Evolutionary conservation across 305 asterid genomes (phyloP), one percentile per base, ranked within the genome.

Genomic region (Solanum hybrid): DNA sequence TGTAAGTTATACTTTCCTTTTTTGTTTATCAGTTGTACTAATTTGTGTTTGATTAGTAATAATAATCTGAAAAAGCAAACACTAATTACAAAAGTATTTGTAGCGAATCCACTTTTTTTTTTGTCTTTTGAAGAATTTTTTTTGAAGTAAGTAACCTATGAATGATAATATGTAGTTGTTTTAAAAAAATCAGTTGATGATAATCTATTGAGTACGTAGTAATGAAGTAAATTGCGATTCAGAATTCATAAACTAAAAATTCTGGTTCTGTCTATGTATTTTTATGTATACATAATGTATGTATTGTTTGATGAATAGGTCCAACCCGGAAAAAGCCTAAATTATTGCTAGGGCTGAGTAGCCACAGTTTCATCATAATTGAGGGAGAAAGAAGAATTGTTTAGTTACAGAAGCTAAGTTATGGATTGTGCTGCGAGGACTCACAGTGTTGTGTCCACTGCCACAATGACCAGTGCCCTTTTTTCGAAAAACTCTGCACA

Each of bases 401-500:
- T 31, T 19, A 24, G 5, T 84, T 17, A 7, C 72, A 87, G 86
- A 69, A 69, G 71, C 37, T 78, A 66, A 85, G 88, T 88, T 13
- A 94, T 95, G 95, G 94, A 93, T 89, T 88, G 90, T 35, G 92
- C 92, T 40, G 78, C 92, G 88, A 93, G 91, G 69, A 89, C 89
- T 60, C 91, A 80, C 77, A 51, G 27, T 78, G 87, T 51, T 73
- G 73, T 84, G 31, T 85, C 45, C 27, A 42, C 45, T 85, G 27
- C 82, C 24, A 26, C 51, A 77, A 77, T 76, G 78, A 34, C 35
- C 78, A 45, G 87, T 13, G 73, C 7, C 10, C 19, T 26, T 13
- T 34, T 78, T 60, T 22, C 90, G n/a, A 81, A 31, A 4, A 78
- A 90, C 14, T 88, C 91, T 3, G 90, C 89, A 6, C 93, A 87